Evolutionary conservation across 345 rosid species (phyloP).

Genomic region (Arabidopsis suecica): DNA sequence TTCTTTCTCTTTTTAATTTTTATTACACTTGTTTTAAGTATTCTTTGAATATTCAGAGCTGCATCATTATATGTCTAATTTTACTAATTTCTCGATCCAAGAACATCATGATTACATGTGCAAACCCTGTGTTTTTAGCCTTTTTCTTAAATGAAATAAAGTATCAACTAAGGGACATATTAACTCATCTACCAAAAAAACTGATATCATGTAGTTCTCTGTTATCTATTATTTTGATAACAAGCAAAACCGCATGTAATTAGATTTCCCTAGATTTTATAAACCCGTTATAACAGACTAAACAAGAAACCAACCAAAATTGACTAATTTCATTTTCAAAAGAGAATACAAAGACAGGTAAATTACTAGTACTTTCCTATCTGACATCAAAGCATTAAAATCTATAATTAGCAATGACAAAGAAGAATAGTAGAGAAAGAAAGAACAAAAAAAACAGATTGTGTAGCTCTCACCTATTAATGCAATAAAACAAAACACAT

Average conservation of each 20-base stretch:
- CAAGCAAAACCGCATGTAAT: background rate
- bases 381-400: slow-evolving; percentile 3
- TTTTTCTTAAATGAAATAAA: slow-evolving; percentile 11
- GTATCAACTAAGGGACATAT: background rate
- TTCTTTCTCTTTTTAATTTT: slow-evolving; percentile 1
- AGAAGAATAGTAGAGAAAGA: slow-evolving; percentile 9
- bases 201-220: background rate
- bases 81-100: slow-evolving; percentile 36
- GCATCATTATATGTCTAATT: slow-evolving; percentile 33
- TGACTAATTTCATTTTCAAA: slow-evolving; percentile 20
- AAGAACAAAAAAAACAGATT: background rate
- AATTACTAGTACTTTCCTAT: background rate
- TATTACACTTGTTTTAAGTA: slow-evolving; percentile 7
- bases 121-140: slow-evolving; percentile 37
- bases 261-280: background rate
- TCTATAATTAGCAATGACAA: slow-evolving; percentile 36
- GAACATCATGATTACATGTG: slow-evolving; percentile 49
- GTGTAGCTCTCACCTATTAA: slow-evolving; percentile 30
- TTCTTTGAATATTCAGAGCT: slow-evolving; percentile 24
- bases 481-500: slow-evolving; percentile 19
- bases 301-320: slow-evolving; percentile 12
- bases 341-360: slow-evolving; percentile 10
- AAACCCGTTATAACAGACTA: background rate
- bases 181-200: background rate
- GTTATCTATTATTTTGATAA: background rate